These are phyloP conservation scores for Moelleriella libera DNA, from an alignment of 2,329 filamentous ascomycete species.

Conservation along the genomic window DNA sequence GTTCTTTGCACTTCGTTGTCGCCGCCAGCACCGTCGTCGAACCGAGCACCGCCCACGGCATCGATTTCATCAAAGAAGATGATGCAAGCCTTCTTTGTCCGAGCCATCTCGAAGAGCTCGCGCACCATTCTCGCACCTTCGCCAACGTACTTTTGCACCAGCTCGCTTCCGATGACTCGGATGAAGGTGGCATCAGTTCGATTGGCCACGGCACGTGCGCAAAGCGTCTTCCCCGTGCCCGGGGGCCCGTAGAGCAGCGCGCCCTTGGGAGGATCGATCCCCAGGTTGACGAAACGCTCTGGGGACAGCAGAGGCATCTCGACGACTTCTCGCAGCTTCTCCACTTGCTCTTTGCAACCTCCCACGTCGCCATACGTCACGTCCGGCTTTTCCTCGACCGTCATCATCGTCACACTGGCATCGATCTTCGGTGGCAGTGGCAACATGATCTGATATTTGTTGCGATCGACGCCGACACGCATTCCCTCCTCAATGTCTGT, in stretches of 20 bases:
- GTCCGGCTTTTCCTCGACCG: conserved; percentile 97
- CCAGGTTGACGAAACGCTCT: conserved; percentile 95
- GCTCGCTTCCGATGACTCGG: conserved; percentile 90
- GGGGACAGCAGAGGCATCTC: conserved; percentile 96
- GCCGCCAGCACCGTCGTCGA: conserved; percentile 90
- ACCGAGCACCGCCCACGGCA: conserved; percentile 87
- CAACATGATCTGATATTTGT: conserved; percentile 98
- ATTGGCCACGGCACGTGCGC: conserved; percentile 93
- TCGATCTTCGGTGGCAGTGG: conserved; percentile 97
- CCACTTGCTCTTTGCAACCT: conserved; percentile 98
- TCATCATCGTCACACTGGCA: conserved; percentile 99
- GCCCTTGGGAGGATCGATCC: conserved; percentile 96
- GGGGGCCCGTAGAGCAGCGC: conserved; percentile 92
- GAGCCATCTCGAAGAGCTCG: conserved; percentile 97
- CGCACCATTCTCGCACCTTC: conserved; percentile 97
- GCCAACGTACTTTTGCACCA: conserved; percentile 98
- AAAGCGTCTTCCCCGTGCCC: conserved; percentile 97
- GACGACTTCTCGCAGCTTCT: conserved; percentile 96
- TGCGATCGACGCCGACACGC: conserved; percentile 94
- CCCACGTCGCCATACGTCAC: conserved; percentile 98
- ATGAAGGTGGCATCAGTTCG: conserved; percentile 98
- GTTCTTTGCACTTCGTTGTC: conserved; percentile 97
- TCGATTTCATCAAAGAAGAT: conserved; percentile 97
- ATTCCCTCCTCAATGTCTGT: conserved; percentile 99
- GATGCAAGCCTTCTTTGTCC: conserved; percentile 98